phyloP scores from a whole-genome alignment of 176 grass and related monocot species.

The Miscanthus lutarioriparius region DNA sequence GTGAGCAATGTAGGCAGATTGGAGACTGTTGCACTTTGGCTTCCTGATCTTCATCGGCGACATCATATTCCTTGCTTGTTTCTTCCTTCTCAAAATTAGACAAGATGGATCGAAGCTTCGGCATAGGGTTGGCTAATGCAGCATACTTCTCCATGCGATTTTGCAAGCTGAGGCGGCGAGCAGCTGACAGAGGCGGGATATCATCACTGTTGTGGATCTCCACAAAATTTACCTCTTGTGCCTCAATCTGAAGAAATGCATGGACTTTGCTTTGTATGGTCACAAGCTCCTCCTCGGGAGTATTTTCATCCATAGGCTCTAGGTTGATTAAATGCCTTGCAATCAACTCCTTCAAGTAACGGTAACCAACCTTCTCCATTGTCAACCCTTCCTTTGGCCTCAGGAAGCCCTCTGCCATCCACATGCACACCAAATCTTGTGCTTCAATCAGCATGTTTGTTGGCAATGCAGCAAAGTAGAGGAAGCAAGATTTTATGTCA shows the following conservation, averaged over 20 bases:
- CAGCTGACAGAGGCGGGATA: neutral
- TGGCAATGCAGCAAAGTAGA: too few species aligned
- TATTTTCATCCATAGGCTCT: neutral
- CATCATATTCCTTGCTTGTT: neutral
- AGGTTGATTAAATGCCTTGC: conserved; percentile 22
- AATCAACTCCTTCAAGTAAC: conserved; percentile 40
- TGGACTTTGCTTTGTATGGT: conserved; percentile 16
- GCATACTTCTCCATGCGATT: conserved; percentile 36
- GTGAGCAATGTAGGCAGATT: too few species aligned
- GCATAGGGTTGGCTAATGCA: conserved; percentile 1
- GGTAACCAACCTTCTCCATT: conserved; percentile 30
- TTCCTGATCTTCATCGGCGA: too few species aligned
- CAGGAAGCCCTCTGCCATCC: conserved; percentile 45
- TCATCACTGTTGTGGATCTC: conserved; percentile 20
- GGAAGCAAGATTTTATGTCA: too few species aligned
- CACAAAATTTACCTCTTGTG: conserved; percentile 37
- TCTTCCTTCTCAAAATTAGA: conserved; percentile 27
- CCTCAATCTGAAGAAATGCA: conserved; percentile 34
- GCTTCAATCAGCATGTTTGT: too few species aligned
- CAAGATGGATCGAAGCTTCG: conserved; percentile 38
- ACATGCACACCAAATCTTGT: conserved; percentile 31
- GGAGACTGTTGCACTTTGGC: too few species aligned
- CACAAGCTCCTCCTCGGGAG: neutral
- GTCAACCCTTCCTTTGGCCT: conserved; percentile 23
- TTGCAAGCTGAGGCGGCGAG: conserved; percentile 34